phyloP scores from a whole-genome alignment of 257 asterid species.

The Gentiana straminea region DNA sequence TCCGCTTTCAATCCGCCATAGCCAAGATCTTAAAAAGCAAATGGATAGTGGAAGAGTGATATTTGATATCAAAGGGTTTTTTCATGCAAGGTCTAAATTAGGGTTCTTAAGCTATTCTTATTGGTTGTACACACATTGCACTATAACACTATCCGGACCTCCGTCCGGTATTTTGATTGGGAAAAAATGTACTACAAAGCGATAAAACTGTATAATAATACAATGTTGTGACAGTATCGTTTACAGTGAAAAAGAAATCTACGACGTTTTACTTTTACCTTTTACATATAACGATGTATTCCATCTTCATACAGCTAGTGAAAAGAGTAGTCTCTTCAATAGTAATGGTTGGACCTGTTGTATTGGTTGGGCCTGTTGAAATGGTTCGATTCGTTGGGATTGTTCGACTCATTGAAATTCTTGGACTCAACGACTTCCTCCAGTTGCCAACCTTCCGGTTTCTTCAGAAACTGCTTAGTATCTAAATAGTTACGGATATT shows the following conservation, averaged over 20 bases:
- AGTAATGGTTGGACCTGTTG: too few species aligned
- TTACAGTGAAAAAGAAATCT: too few species aligned
- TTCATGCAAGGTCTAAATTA: conserved; percentile 51
- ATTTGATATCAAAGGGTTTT: conserved; percentile 54
- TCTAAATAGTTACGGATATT: conserved; percentile 41
- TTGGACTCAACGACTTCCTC: conserved; percentile 29
- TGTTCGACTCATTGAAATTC: background rate
- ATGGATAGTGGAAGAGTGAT: conserved; percentile 48
- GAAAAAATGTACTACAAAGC: conserved; percentile 51
- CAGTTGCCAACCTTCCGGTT: conserved; percentile 57
- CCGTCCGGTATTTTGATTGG: conserved; percentile 69
- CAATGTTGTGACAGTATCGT: too few species aligned
- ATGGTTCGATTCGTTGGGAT: too few species aligned
- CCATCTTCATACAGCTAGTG: too few species aligned
- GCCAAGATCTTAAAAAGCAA: conserved; percentile 44
- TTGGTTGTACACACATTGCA: conserved; percentile 57
- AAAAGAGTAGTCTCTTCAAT: too few species aligned
- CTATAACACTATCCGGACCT: conserved; percentile 53
- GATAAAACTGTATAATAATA: conserved; percentile 14
- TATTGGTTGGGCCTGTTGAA: too few species aligned
- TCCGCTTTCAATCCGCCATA: conserved; percentile 32
- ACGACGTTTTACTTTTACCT: too few species aligned
- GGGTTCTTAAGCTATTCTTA: conserved; percentile 63
- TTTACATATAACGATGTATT: too few species aligned
- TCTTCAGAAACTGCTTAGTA: conserved; percentile 43